A percentile compares a stretch with the other conserved stretches of the same genome.
These are phyloP conservation scores for Xanthoconium separans DNA, from an alignment of 1,284 basidiomycete species.

Conservation along the genomic window DNA sequence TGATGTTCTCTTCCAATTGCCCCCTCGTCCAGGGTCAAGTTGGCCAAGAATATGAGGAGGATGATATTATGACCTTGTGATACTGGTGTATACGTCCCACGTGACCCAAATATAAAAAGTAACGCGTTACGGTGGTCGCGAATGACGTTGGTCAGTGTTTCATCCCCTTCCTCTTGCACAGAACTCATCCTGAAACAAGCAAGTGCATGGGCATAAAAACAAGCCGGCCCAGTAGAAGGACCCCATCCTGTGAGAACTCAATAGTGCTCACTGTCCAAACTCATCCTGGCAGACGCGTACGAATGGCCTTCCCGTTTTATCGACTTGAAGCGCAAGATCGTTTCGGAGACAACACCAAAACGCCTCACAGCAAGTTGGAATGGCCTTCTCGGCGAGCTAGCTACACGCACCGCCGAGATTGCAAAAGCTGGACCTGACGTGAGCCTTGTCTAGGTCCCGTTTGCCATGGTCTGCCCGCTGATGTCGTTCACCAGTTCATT, in stretches of 20 bases:
- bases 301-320: constrained; percentile 44
- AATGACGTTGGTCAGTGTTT: too few species aligned
- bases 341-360: constrained; percentile 46
- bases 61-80: too few species aligned
- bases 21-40: too few species aligned
- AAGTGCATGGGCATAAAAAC: constrained; percentile 12
- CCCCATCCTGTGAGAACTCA: background rate
- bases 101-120: too few species aligned
- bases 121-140: too few species aligned
- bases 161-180: too few species aligned
- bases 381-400: constrained; percentile 53
- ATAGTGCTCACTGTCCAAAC: background rate
- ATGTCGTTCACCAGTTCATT: constrained; percentile 38
- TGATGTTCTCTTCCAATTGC: too few species aligned
- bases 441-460: constrained; percentile 11
- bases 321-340: constrained; percentile 58
- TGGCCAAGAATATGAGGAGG: too few species aligned
- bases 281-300: constrained; percentile 12
- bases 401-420: constrained; percentile 44
- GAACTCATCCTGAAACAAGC: background rate
- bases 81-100: too few species aligned
- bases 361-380: constrained; percentile 54
- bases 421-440: constrained; percentile 50
- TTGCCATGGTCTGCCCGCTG: background rate
- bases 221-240: too few species aligned